Evolutionary conservation across 2,329 filamentous ascomycete species (phyloP), one percentile per base, ranked within the genome.

Genomic region (Fusarium concolor): DNA sequence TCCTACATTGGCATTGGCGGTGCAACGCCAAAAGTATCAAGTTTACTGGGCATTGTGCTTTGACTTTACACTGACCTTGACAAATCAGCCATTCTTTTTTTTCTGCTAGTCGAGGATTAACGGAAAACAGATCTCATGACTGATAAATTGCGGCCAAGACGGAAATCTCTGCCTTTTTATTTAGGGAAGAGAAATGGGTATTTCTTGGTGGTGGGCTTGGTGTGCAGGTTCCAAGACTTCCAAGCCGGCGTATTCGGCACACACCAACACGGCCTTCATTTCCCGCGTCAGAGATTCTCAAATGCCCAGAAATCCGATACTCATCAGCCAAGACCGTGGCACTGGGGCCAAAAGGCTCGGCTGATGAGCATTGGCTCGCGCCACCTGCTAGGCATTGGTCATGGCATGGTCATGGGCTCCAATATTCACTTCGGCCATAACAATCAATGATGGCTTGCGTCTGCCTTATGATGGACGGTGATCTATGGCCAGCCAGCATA

Each of bases 221-320:
- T 59, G 47, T 52, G 50, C 46, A 64, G 24, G 39, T 62, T 68
- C 67, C 67, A 70, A 64, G 71, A 67, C 62, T 65, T 70, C 71
- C 71, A 73, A 73, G 71, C 70, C 71, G 67, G 68, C 61, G 69
- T 65, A 52, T 57, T 69, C 71, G 71, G 71, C 71, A 73, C 67
- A 73, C 61, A 70, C 54, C 42, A 47, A 66, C 57, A 69, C 69
- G 67, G 68, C 49, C 54, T 60, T 73, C 71, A 72, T 73, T 73
- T 72, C 68, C 64, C 53, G 52, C 29, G 56, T 73, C 61, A 62
- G 52, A 57, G 54, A 66, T 38, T 43, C 52, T 47, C 53, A 66
- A 53, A 52, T 62, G 68, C 63, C 68, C 52, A 72, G 68, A 47
- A 70, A 57, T 55, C 55, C 61, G 64, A 67, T 44, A 58, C 69